Conservation (phyloP, 2,329 filamentous ascomycete genomes). For the Fusarium buharicum region DNA sequence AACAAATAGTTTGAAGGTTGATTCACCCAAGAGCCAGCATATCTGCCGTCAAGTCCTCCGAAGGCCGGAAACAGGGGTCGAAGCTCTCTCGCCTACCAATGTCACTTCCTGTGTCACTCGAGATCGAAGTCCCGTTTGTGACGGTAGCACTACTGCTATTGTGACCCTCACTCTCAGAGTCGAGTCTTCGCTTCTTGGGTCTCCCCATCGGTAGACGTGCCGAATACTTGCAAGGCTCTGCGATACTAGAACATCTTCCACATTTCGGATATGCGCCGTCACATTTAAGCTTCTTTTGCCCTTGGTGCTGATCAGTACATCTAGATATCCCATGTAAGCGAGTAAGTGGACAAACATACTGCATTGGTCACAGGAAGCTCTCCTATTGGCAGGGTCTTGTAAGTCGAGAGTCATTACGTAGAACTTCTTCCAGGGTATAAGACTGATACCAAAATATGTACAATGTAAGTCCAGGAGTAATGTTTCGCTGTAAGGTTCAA, state of each 20-base stretch:
- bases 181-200: constrained; percentile 42
- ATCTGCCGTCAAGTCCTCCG: constrained; percentile 16
- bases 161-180: constrained; percentile 10
- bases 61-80: constrained; percentile 25
- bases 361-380: constrained; percentile 45
- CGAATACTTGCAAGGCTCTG: constrained; percentile 40
- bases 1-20: background rate
- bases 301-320: constrained; percentile 28
- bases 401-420: constrained; percentile 19
- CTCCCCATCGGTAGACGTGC: constrained; percentile 42
- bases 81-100: constrained; percentile 11
- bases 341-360: constrained; percentile 21
- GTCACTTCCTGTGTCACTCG: constrained; percentile 22
- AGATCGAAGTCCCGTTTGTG: constrained; percentile 12
- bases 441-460: background rate
- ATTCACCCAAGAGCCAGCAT: constrained; percentile 31
- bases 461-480: background rate
- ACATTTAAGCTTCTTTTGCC: constrained; percentile 45
- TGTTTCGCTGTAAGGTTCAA: constrained; percentile 17
- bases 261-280: constrained; percentile 40
- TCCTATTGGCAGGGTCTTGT: constrained; percentile 33
- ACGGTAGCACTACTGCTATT: constrained; percentile 12
- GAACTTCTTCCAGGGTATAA: rapidly evolving
- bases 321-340: constrained; percentile 12
- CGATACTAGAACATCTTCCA: constrained; percentile 27